Percentiles rank a stretch among this genome's conserved stretches.
Evolutionary conservation across 164 flowering plant species (phyloP).

Genomic region (Buxus sempervirens): DNA sequence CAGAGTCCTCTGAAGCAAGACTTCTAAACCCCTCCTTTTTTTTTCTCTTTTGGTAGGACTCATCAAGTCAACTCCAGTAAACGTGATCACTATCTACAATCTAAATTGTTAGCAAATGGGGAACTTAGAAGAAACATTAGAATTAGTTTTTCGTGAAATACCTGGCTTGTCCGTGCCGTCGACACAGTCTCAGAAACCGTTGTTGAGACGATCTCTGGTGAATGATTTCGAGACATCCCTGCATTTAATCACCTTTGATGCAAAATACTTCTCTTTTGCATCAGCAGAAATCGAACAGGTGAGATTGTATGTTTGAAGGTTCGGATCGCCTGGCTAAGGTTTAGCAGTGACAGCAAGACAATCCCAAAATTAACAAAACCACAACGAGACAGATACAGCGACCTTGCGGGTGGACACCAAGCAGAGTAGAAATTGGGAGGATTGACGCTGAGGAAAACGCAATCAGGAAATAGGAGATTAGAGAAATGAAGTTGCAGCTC

Average conservation of each 20-base stretch:
- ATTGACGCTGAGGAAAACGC: conserved; percentile 9
- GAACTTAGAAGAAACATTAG: too few species aligned
- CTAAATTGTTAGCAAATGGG: too few species aligned
- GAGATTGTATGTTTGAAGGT: not conserved
- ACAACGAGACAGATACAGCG: conserved; percentile 11
- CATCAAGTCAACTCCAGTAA: too few species aligned
- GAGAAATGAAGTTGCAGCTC: conserved; percentile 3
- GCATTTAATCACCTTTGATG: conserved; percentile 53
- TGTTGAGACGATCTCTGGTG: conserved; percentile 58
- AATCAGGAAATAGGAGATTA: conserved; percentile 16
- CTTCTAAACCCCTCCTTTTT: too few species aligned
- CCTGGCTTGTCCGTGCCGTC: conserved; percentile 95
- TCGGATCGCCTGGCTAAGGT: not conserved
- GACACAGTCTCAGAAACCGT: conserved; percentile 73
- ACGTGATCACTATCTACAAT: too few species aligned
- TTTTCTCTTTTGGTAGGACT: too few species aligned
- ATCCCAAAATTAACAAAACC: too few species aligned
- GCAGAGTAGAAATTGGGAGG: conserved; percentile 22
- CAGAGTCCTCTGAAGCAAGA: too few species aligned
- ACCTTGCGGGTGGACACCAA: conserved; percentile 63
- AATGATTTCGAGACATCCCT: conserved; percentile 71
- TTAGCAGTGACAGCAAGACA: not conserved
- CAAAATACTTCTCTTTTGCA: conserved; percentile 66
- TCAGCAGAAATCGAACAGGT: not conserved
- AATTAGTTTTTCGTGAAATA: conserved; percentile 16